Conservation (phyloP, 495 filamentous ascomycete species). For the Jackrogersella multiformis region DNA sequence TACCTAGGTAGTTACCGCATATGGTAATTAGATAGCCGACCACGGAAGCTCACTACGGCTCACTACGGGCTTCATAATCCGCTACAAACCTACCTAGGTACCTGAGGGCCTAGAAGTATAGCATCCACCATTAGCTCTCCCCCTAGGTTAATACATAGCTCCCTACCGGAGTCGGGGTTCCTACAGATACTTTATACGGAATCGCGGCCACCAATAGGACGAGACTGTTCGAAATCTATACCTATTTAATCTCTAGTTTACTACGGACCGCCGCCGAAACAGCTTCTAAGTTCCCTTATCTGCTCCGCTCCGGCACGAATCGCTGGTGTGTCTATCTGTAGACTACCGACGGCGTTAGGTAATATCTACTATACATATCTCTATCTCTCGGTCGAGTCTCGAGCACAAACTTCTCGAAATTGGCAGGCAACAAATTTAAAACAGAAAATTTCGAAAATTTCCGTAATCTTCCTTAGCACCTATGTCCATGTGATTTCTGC, state of each 20-base stretch:
- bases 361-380: neutral
- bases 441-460: neutral
- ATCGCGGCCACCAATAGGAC: conserved; percentile 15
- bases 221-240: neutral
- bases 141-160: too few species aligned
- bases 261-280: conserved; percentile 21
- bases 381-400: neutral
- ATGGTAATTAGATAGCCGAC: too few species aligned
- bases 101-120: too few species aligned
- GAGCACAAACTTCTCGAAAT: neutral
- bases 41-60: too few species aligned
- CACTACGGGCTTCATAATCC: too few species aligned
- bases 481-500: too few species aligned
- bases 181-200: neutral
- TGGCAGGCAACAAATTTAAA: neutral
- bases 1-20: too few species aligned
- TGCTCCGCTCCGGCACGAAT: conserved; percentile 32
- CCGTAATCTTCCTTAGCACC: neutral
- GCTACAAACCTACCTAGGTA: too few species aligned
- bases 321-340: neutral
- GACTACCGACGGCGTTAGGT: conserved; percentile 3
- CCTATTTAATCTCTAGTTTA: conserved; percentile 19
- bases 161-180: conserved; percentile 21
- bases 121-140: too few species aligned
- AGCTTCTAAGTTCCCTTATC: conserved; percentile 21